These are phyloP conservation scores for Trichophyton equinum DNA, from an alignment of 2,329 filamentous ascomycete genomes.

Conservation along the genomic window DNA sequence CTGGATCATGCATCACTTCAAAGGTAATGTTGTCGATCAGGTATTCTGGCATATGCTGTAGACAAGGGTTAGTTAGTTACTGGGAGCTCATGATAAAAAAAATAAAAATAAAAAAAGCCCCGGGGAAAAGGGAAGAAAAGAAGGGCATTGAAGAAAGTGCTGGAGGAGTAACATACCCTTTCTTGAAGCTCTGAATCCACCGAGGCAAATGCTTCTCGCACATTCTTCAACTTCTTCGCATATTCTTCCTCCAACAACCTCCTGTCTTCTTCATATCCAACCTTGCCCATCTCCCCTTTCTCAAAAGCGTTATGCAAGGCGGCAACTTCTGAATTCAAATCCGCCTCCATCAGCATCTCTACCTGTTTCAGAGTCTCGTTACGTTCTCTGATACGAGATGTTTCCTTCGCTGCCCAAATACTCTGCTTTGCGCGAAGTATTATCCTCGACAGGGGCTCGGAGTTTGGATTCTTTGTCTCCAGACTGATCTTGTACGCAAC, in stretches of 20 bases:
- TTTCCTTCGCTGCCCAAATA: slow-evolving; percentile 67
- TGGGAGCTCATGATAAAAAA: not conserved
- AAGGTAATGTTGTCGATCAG: slow-evolving; percentile 39
- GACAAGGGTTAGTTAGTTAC: not conserved
- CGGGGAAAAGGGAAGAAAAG: not conserved
- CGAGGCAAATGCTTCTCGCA: slow-evolving; percentile 33
- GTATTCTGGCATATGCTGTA: slow-evolving; percentile 36
- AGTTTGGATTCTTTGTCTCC: slow-evolving; percentile 50
- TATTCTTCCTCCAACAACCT: slow-evolving; percentile 43
- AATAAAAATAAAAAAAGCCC: too few relatives aligned
- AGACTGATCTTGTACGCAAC: slow-evolving; percentile 61
- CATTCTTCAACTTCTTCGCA: slow-evolving; percentile 35
- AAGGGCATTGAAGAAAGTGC: not conserved
- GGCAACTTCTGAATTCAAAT: slow-evolving; percentile 26
- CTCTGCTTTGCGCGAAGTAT: slow-evolving; percentile 74
- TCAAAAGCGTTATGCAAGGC: slow-evolving; percentile 26
- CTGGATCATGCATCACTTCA: slow-evolving; percentile 41
- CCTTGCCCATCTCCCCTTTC: slow-evolving; percentile 37
- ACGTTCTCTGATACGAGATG: slow-evolving; percentile 33
- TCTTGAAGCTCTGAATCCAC: slow-evolving; percentile 32
- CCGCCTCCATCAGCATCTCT: slow-evolving; percentile 30
- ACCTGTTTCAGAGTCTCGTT: slow-evolving; percentile 30
- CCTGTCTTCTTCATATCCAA: slow-evolving; percentile 57
- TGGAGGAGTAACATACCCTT: slow-evolving; percentile 25
- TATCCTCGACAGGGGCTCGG: slow-evolving; percentile 57